A percentile compares a stretch with the other conserved stretches of the same genome.
These are phyloP conservation scores for Daphne laureola DNA, from an alignment of 441 rosid genomes.

Conservation along the genomic window DNA sequence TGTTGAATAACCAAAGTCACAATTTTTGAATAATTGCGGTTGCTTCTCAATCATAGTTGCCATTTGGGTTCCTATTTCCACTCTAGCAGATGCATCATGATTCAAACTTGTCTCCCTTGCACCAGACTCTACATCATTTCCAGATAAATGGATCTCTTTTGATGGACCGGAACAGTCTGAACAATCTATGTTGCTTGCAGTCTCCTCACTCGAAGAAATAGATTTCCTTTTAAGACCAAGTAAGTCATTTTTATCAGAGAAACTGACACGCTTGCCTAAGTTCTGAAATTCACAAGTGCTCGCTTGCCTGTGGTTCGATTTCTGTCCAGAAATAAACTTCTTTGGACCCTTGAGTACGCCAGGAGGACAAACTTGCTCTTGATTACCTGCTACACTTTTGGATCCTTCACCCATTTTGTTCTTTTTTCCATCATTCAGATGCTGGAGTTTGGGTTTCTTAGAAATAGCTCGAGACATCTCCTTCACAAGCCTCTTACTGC, in stretches of 20 bases:
- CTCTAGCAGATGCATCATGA: constrained; percentile 18
- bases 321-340: constrained; percentile 21
- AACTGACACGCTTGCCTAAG: constrained; percentile 24
- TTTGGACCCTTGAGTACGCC: constrained; percentile 34
- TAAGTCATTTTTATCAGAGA: constrained; percentile 24
- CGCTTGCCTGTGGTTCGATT: constrained; percentile 17
- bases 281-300: constrained; percentile 17
- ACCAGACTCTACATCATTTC: constrained; percentile 9
- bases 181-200: constrained; percentile 13
- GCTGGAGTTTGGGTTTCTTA: constrained; percentile 19
- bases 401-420: constrained; percentile 15
- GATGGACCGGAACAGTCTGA: constrained; percentile 20
- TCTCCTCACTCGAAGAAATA: constrained; percentile 10
- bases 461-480: constrained; percentile 14
- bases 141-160: constrained; percentile 16
- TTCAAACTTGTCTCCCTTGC: constrained; percentile 10
- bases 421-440: constrained; percentile 18
- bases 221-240: constrained; percentile 12
- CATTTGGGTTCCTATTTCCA: constrained; percentile 13
- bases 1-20: constrained; percentile 10
- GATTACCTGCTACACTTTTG: constrained; percentile 15
- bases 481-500: constrained; percentile 14
- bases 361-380: constrained; percentile 21
- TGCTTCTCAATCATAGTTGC: constrained; percentile 20
- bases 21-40: constrained; percentile 12